Conservation (phyloP, 2,329 filamentous ascomycete genomes). For the Cryphonectria nitschkei region DNA sequence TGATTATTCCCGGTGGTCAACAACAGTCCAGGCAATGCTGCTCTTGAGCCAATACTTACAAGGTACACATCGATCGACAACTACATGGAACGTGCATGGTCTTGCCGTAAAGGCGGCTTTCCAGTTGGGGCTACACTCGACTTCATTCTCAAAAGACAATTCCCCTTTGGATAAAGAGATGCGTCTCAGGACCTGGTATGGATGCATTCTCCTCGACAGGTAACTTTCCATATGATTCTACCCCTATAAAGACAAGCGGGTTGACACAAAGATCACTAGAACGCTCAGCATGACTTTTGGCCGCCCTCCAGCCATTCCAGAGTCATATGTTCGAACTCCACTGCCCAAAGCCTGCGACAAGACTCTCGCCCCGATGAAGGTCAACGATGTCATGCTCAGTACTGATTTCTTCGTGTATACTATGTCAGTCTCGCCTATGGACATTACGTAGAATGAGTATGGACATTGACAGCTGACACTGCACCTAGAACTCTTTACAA, state of each 20-base stretch:
- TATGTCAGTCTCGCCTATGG: conserved; percentile 34
- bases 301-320: conserved; percentile 49
- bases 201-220: conserved; percentile 51
- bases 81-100: conserved; percentile 59
- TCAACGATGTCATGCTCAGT: conserved; percentile 24
- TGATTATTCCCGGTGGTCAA: background rate
- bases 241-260: background rate
- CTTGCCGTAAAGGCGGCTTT: conserved; percentile 54
- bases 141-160: conserved; percentile 41
- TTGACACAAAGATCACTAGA: conserved; percentile 33
- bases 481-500: conserved; percentile 38
- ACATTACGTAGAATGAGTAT: too few species aligned
- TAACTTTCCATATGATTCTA: conserved; percentile 29
- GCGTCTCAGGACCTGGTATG: conserved; percentile 53
- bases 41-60: conserved; percentile 56
- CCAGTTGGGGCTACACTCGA: conserved; percentile 55
- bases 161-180: conserved; percentile 49
- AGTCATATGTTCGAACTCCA: conserved; percentile 46
- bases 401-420: conserved; percentile 40
- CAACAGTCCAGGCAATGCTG: conserved; percentile 51
- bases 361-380: background rate
- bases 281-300: conserved; percentile 57
- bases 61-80: conserved; percentile 55
- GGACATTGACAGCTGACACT: background rate
- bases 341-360: conserved; percentile 35